Conservation (phyloP, 164 flowering plant genomes). For the Protea cynaroides region DNA sequence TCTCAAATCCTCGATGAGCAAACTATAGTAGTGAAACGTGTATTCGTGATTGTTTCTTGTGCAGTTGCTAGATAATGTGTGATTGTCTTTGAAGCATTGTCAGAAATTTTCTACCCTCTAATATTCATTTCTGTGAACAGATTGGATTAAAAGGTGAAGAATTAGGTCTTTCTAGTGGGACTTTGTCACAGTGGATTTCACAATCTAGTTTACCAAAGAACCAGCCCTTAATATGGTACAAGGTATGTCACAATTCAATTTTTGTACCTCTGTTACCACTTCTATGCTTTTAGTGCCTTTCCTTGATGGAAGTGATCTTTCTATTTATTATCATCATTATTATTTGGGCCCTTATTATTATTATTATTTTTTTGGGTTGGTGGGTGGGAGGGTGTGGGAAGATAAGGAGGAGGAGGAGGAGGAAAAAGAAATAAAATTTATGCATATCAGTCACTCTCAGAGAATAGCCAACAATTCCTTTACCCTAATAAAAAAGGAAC, state of each 20-base stretch:
- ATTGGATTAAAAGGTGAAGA: slow-evolving; percentile 89
- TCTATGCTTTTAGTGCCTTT: no score
- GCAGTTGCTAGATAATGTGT: not conserved
- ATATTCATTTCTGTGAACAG: slow-evolving; percentile 29
- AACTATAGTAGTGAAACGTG: not conserved
- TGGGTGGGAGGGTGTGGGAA: no score
- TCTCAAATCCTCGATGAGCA: not conserved
- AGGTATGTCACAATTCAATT: slow-evolving; percentile 39
- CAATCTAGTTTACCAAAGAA: slow-evolving; percentile 54
- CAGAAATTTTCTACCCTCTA: not conserved
- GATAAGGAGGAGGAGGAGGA: no score
- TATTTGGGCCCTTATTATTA: no score
- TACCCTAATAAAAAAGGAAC: no score
- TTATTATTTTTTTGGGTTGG: no score
- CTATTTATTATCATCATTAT: no score
- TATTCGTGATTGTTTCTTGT: not conserved
- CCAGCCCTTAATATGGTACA: slow-evolving; percentile 86
- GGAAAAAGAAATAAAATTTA: no score
- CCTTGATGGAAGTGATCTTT: no score
- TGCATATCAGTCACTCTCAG: no score
- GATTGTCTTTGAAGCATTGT: not conserved
- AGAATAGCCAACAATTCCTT: no score
- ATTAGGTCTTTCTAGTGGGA: slow-evolving; percentile 54
- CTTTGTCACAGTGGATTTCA: slow-evolving; percentile 63
- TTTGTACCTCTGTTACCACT: not conserved